phyloP scores from a whole-genome alignment of 23 red algal species.

The Chondrus crispus region DNA sequence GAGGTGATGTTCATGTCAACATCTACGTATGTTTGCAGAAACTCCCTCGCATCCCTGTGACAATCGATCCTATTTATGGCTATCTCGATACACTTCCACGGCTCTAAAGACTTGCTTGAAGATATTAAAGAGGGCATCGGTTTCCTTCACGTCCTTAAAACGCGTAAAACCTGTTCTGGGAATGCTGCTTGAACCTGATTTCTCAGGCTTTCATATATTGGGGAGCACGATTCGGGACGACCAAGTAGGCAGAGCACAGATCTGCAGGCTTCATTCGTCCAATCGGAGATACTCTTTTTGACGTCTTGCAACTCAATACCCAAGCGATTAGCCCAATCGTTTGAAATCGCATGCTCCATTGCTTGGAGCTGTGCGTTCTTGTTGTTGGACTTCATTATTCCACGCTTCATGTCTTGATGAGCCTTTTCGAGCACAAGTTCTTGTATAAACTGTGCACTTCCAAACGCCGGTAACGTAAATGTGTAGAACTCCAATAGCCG shows the following conservation, averaged over 20 bases:
- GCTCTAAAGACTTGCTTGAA: neutral
- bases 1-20: neutral
- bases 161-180: neutral
- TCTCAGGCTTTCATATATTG: neutral
- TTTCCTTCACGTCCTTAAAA: neutral
- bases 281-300: neutral
- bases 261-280: neutral
- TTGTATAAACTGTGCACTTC: neutral
- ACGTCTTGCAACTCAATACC: neutral
- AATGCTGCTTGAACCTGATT: neutral
- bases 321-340: neutral
- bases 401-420: neutral
- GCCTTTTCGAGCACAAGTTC: neutral
- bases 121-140: neutral
- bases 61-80: neutral
- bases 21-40: neutral
- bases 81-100: neutral
- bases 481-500: neutral
- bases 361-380: neutral
- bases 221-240: neutral
- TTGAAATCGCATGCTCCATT: neutral
- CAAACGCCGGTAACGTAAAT: neutral
- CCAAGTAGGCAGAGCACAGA: neutral
- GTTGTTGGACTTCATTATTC: neutral
- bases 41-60: no score